phyloP scores from a whole-genome alignment of 768 basidiomycete genomes.

The Termitomyces sp. region DNA sequence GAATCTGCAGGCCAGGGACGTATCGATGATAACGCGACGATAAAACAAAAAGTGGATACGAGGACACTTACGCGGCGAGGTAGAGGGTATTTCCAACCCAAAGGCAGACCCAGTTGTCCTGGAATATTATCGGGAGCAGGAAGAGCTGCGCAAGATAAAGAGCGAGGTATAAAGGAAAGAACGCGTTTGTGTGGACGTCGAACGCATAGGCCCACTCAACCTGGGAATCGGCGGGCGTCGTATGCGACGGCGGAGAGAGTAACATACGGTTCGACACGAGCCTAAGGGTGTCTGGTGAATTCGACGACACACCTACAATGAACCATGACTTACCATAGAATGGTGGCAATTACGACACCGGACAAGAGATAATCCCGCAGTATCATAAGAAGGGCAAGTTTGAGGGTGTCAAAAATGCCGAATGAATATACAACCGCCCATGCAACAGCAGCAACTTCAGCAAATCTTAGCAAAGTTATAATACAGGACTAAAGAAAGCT shows the following conservation, averaged over 20 bases:
- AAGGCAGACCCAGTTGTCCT: conserved; percentile 91
- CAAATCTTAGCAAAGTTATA: neutral
- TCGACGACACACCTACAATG: neutral
- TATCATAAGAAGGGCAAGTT: conserved; percentile 78
- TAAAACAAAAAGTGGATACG: neutral
- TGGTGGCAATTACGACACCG: conserved; percentile 69
- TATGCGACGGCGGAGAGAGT: conserved; percentile 69
- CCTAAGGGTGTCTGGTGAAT: conserved; percentile 31
- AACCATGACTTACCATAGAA: conserved; percentile 58
- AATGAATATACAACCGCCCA: conserved; percentile 87
- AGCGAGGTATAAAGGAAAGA: conserved; percentile 90
- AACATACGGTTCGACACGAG: conserved; percentile 70
- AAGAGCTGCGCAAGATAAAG: conserved; percentile 89
- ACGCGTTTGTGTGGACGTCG: conserved; percentile 95
- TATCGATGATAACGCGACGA: neutral
- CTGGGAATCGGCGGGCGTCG: conserved; percentile 60
- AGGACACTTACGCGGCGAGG: conserved; percentile 66
- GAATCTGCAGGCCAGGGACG: conserved; percentile 43
- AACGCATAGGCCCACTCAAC: conserved; percentile 96
- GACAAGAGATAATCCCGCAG: conserved; percentile 83
- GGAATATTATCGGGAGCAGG: conserved; percentile 77
- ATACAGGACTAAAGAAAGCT: neutral
- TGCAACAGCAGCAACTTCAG: conserved; percentile 69
- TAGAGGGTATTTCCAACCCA: conserved; percentile 92
- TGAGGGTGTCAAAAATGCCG: conserved; percentile 48